Conservation (phyloP, 352 stramenopile genomes). For the Pythium inflatum region DNA sequence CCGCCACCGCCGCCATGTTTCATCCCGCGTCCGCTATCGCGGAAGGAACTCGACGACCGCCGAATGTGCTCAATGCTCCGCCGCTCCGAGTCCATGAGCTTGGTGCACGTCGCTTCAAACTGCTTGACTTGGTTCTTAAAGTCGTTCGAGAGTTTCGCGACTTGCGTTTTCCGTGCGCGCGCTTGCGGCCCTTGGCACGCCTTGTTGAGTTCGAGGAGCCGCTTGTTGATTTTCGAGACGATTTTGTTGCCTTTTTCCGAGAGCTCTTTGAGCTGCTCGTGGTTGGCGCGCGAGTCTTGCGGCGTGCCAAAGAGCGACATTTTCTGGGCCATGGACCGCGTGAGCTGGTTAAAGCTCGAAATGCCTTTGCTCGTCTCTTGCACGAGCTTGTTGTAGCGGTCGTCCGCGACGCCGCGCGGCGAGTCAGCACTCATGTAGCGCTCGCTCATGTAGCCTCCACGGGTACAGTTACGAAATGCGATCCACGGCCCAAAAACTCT, state of each 20-base stretch:
- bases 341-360: conserved; percentile 86
- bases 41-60: conserved; percentile 76
- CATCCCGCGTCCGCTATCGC: conserved; percentile 25
- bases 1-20: conserved; percentile 11
- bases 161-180: conserved; percentile 68
- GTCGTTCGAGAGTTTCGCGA: conserved; percentile 82
- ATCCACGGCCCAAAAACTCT: no score
- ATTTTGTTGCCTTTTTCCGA: conserved; percentile 85
- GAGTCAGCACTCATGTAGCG: conserved; percentile 70
- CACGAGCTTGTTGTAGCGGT: conserved; percentile 76
- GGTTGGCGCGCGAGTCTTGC: conserved; percentile 84
- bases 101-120: conserved; percentile 78
- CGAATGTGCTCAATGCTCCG: conserved; percentile 81
- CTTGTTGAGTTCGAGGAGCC: conserved; percentile 78
- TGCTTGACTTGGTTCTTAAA: conserved; percentile 81
- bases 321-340: conserved; percentile 83
- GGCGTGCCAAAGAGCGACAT: conserved; percentile 86
- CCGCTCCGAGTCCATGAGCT: conserved; percentile 70
- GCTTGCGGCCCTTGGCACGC: conserved; percentile 45
- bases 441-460: conserved; percentile 75
- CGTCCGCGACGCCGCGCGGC: conserved; percentile 57
- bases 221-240: conserved; percentile 76
- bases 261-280: conserved; percentile 79
- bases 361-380: conserved; percentile 86
- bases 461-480: no score